Base-by-base conservation (phyloP, 805 yeast species). In the Pichia thaimueangensis region DNA sequence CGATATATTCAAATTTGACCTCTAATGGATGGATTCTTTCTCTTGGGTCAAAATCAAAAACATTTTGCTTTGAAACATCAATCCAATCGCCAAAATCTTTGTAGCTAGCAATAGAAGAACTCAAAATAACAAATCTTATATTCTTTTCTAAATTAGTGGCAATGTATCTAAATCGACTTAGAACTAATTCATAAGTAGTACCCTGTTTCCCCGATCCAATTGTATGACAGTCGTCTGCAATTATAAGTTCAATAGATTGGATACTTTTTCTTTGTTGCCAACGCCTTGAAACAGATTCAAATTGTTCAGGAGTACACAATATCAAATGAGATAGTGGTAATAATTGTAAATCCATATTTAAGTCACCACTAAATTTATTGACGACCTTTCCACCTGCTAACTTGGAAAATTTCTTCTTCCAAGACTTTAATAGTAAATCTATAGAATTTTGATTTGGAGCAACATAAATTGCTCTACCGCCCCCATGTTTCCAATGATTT, bases 61-160 rank as follows among this genome's bases (percentile, higher is more conserved):
- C 69, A 37, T 77, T 69, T 17, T 61, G 65, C 52, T 78, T 81
- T 1, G 71, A 52, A 21, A 83, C 80, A 2, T 93, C 95, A 23
- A 93, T 61, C 96, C 97, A 93, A 41, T 82, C 86, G 1, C 85
- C 91, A 45, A 89, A 62, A 49, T 86, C 96, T 39, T 76, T 70
- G 3, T 83, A 85, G 55, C 81, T 84, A 0, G 93, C 78, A 30
- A 91, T 58, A 2, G 95, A 77, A 1, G 78, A 69, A 0, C 85
- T 70, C 20, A 91, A 63, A 0, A 78, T 89, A n/a, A 91, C 74
- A 21, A 88, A 59, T 49, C 97, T 64, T 6, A 76, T 49, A 1
- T 67, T 57, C 3, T 63, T 67, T 27, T 80, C 83, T n/a, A 81
- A 56, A 50, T 86, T 93, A 2, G 75, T 69, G 0, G 80, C 67